These are phyloP conservation scores for Saraca asoca DNA, from an alignment of 331 rosid genomes.

Conservation along the genomic window DNA sequence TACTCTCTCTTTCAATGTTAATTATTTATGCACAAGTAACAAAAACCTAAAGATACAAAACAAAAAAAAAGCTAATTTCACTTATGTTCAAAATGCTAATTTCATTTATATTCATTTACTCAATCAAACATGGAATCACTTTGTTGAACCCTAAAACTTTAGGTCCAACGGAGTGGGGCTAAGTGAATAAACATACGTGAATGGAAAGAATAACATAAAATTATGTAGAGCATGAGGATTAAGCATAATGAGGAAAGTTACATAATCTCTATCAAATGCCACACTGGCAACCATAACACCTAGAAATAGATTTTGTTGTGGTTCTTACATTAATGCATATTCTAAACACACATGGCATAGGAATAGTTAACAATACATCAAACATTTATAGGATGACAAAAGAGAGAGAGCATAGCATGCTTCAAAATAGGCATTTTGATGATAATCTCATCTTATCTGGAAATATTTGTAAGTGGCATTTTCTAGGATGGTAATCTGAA, in stretches of 20 bases:
- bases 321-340: no score
- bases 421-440: not conserved
- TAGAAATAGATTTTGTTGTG: not conserved
- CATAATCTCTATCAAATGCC: not conserved
- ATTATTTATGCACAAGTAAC: no score
- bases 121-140: no score
- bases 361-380: not conserved
- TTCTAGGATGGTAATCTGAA: constrained; percentile 48
- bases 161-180: no score
- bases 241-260: not conserved
- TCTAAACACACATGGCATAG: not conserved
- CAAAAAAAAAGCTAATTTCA: no score
- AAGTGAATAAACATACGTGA: not conserved
- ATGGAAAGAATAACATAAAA: not conserved
- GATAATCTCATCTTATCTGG: constrained; percentile 38
- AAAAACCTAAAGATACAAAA: no score
- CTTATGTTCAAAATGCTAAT: no score
- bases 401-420: constrained; percentile 65
- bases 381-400: constrained; percentile 52
- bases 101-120: no score
- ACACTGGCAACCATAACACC: constrained; percentile 5
- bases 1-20: no score
- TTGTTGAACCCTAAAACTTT: no score
- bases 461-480: constrained; percentile 46
- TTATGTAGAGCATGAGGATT: not conserved